These are phyloP conservation scores for Pontederia paniculata DNA, from an alignment of 176 grass and related monocot species.

Conservation along the genomic window DNA sequence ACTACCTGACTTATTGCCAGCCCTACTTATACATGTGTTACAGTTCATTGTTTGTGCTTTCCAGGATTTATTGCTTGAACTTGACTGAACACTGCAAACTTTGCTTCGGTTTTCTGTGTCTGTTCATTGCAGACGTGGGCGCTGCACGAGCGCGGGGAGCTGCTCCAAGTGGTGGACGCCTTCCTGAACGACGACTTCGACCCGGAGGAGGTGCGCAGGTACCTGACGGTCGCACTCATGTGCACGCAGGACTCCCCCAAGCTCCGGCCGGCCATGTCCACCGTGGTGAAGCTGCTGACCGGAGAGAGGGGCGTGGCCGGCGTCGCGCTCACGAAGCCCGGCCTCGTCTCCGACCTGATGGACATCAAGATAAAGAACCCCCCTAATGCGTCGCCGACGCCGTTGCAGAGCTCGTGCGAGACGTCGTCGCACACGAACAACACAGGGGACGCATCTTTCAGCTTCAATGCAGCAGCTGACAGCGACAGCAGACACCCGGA, in stretches of 20 bases:
- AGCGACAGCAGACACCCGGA: too few species aligned
- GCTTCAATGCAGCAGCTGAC: too few species aligned
- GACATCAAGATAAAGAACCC: constrained; percentile 43
- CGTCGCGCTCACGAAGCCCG: constrained; percentile 57
- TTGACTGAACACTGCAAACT: neutral
- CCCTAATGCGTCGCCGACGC: too few species aligned
- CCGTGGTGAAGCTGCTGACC: constrained; percentile 38
- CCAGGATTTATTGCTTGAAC: neutral
- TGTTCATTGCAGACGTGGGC: constrained; percentile 48
- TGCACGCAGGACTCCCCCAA: constrained; percentile 68
- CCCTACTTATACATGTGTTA: too few species aligned
- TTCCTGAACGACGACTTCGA: constrained; percentile 35
- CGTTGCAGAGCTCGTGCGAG: too few species aligned
- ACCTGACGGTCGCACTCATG: constrained; percentile 63
- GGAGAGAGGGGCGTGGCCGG: constrained; percentile 14
- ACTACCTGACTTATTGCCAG: too few species aligned
- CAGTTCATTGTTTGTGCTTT: neutral
- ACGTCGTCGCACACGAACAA: too few species aligned
- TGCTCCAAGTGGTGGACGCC: constrained; percentile 40
- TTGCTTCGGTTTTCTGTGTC: neutral
- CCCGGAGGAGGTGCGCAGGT: constrained; percentile 24
- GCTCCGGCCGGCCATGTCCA: constrained; percentile 65
- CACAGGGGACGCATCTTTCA: too few species aligned
- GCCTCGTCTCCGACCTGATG: constrained; percentile 80
- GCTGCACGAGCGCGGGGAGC: constrained; percentile 40